Base-by-base conservation (phyloP, 2,329 filamentous ascomycete genomes). In the Trichoderma sp. region DNA sequence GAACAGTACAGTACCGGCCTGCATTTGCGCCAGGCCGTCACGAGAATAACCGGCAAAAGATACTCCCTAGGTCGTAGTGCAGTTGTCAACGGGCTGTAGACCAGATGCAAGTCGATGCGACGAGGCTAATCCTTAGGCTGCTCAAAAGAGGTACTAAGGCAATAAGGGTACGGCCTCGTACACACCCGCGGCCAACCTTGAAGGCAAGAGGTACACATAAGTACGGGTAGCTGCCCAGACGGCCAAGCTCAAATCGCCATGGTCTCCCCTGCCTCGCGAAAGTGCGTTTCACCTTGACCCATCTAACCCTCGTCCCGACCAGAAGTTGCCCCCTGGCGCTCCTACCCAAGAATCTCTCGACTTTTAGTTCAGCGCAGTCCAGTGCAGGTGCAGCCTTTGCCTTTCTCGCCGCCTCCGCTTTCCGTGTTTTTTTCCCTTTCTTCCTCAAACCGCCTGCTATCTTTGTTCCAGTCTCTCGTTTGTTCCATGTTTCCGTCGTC, bases 221-320 rank as follows among this genome's bases (percentile, higher is more conserved):
- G 63, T 33, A 68, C 65, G 45, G 71, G 68, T 69, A 63, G 18
- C 60, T 56, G 50, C 50, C 50, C 50, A 24, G 50, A 33, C 60
- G 29, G 60, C 60, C 60, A 63, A 63, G 60, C 50, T 56, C 50
- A 56, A 56, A 56, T 21, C 21, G 65, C 66, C 73, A 68, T 56
- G 73, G 59, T 53, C 41, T 66, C 74, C 74, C 74, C 74, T 75
- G 73, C 65, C 35, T 71, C 67, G 63, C 60, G 38, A 71, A 75
- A 69, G 63, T 75, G 50, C 74, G 74, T 75, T 75, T 75, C 74
- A 71, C 53, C 62, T 71, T 67, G 74, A 65, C 67, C 74, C 74
- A 75, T 75, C 74, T 21, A 71, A 71, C 60, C 74, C 67, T 75
- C 74, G 59, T 66, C 67, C 74, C 67, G 50, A 66, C 74, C 59